A percentile compares a stretch with the other conserved stretches of the same genome.
Conservation (phyloP, 2,329 filamentous ascomycete species). For the Chrysoporthe deuterocubensis region DNA sequence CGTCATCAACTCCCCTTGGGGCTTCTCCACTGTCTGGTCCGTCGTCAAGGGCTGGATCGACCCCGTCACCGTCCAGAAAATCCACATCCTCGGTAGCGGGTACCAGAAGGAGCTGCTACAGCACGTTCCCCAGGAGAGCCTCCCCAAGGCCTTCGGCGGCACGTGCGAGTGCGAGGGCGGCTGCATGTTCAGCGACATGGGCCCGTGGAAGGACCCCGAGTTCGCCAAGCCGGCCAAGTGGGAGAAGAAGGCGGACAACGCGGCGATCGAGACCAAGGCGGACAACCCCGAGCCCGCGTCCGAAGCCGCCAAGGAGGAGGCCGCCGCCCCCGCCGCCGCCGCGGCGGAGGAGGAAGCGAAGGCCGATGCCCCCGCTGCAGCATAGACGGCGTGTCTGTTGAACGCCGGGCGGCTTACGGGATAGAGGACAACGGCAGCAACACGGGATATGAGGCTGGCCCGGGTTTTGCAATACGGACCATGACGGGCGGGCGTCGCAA, state of each 20-base stretch:
- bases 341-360: slow-evolving; percentile 40
- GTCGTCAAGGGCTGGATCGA: slow-evolving; percentile 94
- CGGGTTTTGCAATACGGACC: not conserved
- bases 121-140: slow-evolving; percentile 87
- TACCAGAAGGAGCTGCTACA: slow-evolving; percentile 84
- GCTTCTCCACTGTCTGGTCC: slow-evolving; percentile 83
- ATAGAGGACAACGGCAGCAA: not conserved
- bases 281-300: slow-evolving; percentile 39
- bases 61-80: slow-evolving; percentile 95
- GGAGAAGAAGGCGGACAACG: slow-evolving; percentile 51
- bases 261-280: slow-evolving; percentile 38
- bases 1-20: slow-evolving; percentile 97
- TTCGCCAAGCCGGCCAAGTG: slow-evolving; percentile 70
- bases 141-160: slow-evolving; percentile 86
- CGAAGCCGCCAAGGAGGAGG: slow-evolving; percentile 30
- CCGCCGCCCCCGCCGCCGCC: slow-evolving; percentile 33
- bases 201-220: slow-evolving; percentile 81
- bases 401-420: not conserved
- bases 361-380: slow-evolving; percentile 41
- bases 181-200: slow-evolving; percentile 84
- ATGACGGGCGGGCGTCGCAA: slow-evolving; percentile 7
- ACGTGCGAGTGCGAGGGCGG: slow-evolving; percentile 80
- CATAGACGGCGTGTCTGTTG: slow-evolving; percentile 35
- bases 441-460: not conserved
- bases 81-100: slow-evolving; percentile 79